Evolutionary conservation across 805 yeast genomes (phyloP), one percentile per base, ranked within the genome.

Genomic region (Candida cerambycidarum): DNA sequence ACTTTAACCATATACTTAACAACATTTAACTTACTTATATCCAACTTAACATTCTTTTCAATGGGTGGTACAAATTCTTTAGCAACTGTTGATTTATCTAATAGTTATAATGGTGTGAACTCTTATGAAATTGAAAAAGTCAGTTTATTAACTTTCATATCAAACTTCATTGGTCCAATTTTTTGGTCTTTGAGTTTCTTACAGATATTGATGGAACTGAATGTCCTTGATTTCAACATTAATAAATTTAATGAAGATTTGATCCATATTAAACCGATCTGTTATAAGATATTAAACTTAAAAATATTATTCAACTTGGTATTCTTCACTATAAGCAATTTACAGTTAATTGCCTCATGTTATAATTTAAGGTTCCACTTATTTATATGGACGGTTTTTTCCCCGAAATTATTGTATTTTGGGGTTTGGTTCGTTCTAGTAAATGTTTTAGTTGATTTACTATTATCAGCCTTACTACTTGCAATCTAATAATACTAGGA

Each of bases 361-460:
- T 73, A 75, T 39, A 69, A 77, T 15, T 72, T 90, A 52, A 73
- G 96, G 52, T 85, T 83, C 56, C 99, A 93, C 61, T 69, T 93
- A 43, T 93, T 93, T 59, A 85, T 93, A 8, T 93, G 99, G 99
- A 90, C 98, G 1, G 99, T 93, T 6, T 93, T 93, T 66, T 86
- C 96, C 39, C 99, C 99, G 1, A 92, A 90, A 56, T 61, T 93
- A 4, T 73, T 95, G 27, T 93, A 84, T 59, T 82, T 83, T 51
- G 79, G 80, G 1, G 81, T 82, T 3, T 93, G 98, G 98, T 67
- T 76, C 24, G 42, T 78, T 3, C 66, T 79, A 34, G 67, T 81
- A 37, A 63, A 66, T 41, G 41, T 71, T 62, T 62, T 53, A 33
- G 67, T 41, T 41, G 82, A 41, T 51, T 42, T 54, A 45, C 48